phyloP scores from a whole-genome alignment of 164 flowering plant genomes.

The Chimonanthus praecox region DNA sequence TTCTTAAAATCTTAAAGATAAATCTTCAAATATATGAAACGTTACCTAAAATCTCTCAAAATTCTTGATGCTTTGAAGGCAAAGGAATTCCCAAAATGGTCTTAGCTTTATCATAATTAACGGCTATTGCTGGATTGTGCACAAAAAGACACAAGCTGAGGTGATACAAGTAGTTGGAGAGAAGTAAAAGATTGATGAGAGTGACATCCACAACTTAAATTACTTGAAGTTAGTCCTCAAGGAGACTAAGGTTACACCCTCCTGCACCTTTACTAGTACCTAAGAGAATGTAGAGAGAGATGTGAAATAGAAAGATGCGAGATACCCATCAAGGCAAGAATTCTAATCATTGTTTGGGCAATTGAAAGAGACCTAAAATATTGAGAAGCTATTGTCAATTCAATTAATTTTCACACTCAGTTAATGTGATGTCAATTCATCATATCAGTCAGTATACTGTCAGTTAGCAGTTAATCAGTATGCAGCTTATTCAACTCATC shows the following conservation, averaged over 20 bases:
- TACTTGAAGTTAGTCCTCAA: conserved; percentile 9
- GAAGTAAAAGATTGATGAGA: conserved; percentile 2
- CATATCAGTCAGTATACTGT: too few species aligned
- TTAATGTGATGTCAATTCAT: too few species aligned
- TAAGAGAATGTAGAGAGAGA: conserved; percentile 22
- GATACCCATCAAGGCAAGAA: conserved; percentile 26
- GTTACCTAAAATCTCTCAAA: too few species aligned
- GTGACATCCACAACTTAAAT: neutral
- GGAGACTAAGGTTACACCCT: conserved; percentile 41
- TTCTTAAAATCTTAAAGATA: too few species aligned
- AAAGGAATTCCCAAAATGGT: too few species aligned
- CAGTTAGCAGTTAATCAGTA: too few species aligned
- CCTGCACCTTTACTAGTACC: conserved; percentile 34
- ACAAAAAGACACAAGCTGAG: conserved; percentile 10
- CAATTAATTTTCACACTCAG: too few species aligned
- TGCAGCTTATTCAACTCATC: too few species aligned
- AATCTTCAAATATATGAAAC: too few species aligned
- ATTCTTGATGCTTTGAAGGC: too few species aligned
- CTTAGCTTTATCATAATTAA: too few species aligned
- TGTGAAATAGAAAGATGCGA: conserved; percentile 23
- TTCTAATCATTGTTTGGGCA: conserved; percentile 27
- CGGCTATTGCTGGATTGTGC: too few species aligned
- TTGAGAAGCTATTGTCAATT: conserved; percentile 27
- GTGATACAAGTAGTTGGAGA: conserved; percentile 1
- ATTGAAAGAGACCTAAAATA: conserved; percentile 23